Evolutionary conservation across 768 basidiomycete species (phyloP).

Genomic region (Termitomyces sp.): DNA sequence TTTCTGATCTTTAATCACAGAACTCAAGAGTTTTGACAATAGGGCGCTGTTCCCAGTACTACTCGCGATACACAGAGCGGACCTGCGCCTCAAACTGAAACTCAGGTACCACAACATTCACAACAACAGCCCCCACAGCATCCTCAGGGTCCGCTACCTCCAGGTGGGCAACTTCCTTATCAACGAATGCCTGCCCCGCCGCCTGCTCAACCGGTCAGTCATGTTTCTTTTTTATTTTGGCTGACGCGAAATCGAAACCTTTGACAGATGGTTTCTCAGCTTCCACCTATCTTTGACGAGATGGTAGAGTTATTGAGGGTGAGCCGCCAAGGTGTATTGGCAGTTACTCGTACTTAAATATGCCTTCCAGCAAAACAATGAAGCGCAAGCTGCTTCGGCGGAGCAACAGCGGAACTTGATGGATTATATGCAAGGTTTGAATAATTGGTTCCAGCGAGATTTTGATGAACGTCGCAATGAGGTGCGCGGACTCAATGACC

Average conservation of each 20-base stretch:
- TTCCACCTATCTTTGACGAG: conserved; percentile 61
- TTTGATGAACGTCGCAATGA: conserved; percentile 76
- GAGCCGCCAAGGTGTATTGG: conserved; percentile 13
- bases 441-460: conserved; percentile 76
- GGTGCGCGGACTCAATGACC: conserved; percentile 56
- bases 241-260: not conserved
- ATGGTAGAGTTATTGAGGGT: conserved; percentile 67
- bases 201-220: conserved; percentile 46
- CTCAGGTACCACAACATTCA: conserved; percentile 11
- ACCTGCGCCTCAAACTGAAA: conserved; percentile 15
- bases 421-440: conserved; percentile 71
- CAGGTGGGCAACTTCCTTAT: conserved; percentile 23
- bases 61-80: not conserved
- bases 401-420: conserved; percentile 78
- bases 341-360: not conserved
- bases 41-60: conserved; percentile 15
- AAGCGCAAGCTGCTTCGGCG: conserved; percentile 67
- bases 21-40: not conserved
- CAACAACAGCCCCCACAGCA: not conserved
- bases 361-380: conserved; percentile 60
- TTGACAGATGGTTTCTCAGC: conserved; percentile 51
- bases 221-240: not conserved
- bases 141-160: conserved; percentile 6
- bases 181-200: conserved; percentile 49
- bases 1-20: not conserved